phyloP scores from a whole-genome alignment of 345 rosid genomes.

The Sisymbrium altissimum region DNA sequence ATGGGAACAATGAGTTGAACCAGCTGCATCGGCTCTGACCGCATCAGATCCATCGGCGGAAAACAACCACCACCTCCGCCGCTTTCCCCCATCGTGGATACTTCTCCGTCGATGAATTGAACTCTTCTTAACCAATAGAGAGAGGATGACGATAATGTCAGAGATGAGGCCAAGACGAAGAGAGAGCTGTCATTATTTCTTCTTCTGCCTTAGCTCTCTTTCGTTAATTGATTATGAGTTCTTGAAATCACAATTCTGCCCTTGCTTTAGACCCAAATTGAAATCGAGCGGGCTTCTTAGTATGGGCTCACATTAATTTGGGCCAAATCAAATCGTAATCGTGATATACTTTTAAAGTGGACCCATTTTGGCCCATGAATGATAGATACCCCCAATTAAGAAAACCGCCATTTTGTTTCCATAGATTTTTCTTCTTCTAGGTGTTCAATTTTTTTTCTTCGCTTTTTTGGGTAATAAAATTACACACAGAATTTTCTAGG shows the following conservation, averaged over 20 bases:
- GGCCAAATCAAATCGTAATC: not conserved
- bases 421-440: too few relatives aligned
- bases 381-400: not conserved
- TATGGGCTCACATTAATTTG: not conserved
- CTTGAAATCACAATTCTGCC: not conserved
- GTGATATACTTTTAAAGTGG: not conserved
- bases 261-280: not conserved
- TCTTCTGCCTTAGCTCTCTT: not conserved
- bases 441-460: too few relatives aligned
- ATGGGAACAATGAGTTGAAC: constrained; percentile 89
- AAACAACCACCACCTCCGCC: constrained; percentile 64
- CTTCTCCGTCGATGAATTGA: constrained; percentile 11
- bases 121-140: not conserved
- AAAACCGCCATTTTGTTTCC: not conserved
- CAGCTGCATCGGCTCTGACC: constrained; percentile 95
- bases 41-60: constrained; percentile 92
- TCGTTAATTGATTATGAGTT: not conserved
- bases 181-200: constrained; percentile 20
- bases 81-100: constrained; percentile 46
- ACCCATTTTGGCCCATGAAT: not conserved
- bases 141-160: constrained; percentile 3
- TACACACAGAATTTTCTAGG: too few relatives aligned
- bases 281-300: not conserved
- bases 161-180: not conserved
- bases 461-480: too few relatives aligned